Percentiles rank a stretch among this genome's conserved stretches.
Conservation (phyloP, 176 grass and related monocot species). For the Themeda triandra region DNA sequence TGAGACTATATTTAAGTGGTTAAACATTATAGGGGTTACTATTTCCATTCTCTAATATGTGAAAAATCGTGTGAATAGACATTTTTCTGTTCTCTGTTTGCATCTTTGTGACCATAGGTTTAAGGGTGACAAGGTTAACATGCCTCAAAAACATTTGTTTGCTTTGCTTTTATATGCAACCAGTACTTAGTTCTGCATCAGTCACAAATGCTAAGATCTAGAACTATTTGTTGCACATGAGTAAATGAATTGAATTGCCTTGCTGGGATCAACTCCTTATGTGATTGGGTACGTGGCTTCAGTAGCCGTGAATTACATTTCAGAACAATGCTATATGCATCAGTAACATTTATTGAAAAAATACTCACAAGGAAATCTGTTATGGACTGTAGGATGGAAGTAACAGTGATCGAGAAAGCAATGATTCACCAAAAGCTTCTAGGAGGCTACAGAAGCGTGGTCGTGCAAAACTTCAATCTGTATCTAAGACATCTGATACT, state of each 20-base stretch:
- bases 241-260: conserved; percentile 10
- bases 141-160: too few relatives aligned
- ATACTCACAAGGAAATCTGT: conserved; percentile 17
- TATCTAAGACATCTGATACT: conserved; percentile 65
- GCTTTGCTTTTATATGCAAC: neutral
- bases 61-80: too few relatives aligned
- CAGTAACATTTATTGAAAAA: conserved; percentile 14
- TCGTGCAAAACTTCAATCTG: conserved; percentile 58
- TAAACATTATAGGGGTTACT: too few relatives aligned
- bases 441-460: conserved; percentile 73
- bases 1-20: too few relatives aligned
- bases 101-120: too few relatives aligned
- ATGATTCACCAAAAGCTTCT: conserved; percentile 62
- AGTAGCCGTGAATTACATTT: conserved; percentile 10
- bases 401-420: conserved; percentile 82
- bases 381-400: conserved; percentile 67
- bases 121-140: too few relatives aligned
- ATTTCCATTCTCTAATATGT: too few relatives aligned
- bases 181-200: conserved; percentile 15
- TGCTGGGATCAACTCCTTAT: neutral
- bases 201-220: neutral
- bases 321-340: conserved; percentile 7
- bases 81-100: too few relatives aligned
- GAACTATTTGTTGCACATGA: conserved; percentile 18
- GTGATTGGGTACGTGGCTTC: neutral